These are phyloP conservation scores for Mortierella sp. DNA, from an alignment of 371 early-diverging fungal genomes.

Conservation along the genomic window DNA sequence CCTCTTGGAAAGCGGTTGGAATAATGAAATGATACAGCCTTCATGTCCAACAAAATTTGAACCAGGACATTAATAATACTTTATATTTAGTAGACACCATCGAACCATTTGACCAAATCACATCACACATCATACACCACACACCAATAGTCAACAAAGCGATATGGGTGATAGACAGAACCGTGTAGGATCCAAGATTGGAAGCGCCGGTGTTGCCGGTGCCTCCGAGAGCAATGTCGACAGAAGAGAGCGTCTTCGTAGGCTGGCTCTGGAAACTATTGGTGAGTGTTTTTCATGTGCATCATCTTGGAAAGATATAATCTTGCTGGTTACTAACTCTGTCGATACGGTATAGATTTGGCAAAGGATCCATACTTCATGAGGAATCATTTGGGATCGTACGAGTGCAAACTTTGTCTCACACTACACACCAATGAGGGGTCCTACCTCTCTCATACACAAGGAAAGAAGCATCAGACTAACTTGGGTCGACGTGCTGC, in stretches of 20 bases:
- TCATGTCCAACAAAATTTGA: no score
- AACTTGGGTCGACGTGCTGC: conserved; percentile 95
- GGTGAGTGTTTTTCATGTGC: conserved; percentile 15
- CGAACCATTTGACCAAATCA: background rate
- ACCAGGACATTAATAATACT: background rate
- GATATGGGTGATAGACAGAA: conserved; percentile 62
- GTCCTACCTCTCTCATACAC: conserved; percentile 97
- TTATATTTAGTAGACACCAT: background rate
- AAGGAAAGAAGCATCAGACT: conserved; percentile 98
- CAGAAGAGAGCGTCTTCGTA: conserved; percentile 94
- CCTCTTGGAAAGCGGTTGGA: no score
- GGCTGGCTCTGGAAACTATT: conserved; percentile 96
- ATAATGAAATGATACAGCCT: background rate
- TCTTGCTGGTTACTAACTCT: background rate
- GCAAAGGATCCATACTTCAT: conserved; percentile 98
- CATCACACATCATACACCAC: background rate
- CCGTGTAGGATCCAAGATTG: conserved; percentile 94
- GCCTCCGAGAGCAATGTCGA: conserved; percentile 91
- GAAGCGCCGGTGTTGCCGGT: conserved; percentile 91
- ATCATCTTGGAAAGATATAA: background rate
- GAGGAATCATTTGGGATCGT: conserved; percentile 98
- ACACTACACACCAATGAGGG: conserved; percentile 98
- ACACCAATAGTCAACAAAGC: background rate
- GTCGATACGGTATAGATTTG: conserved; percentile 71
- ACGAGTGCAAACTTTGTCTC: conserved; percentile 97